Conservation (phyloP, 2,329 filamentous ascomycete genomes). For the Lasiodiplodia sp. region DNA sequence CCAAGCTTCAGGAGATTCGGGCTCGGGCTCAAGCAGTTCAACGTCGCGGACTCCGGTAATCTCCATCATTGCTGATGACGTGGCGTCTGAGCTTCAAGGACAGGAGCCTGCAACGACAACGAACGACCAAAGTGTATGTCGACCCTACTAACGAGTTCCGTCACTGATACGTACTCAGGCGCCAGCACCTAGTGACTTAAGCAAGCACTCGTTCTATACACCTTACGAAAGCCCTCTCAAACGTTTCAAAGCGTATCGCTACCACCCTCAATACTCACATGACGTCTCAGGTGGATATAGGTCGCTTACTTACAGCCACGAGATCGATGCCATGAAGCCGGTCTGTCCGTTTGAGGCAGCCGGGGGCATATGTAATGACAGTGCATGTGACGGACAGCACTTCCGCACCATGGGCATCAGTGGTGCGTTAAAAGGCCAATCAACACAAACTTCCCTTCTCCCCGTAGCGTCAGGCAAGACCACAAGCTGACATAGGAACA, state of each 20-base stretch:
- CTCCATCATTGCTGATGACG: conserved; percentile 43
- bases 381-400: conserved; percentile 79
- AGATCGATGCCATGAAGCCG: conserved; percentile 76
- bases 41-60: conserved; percentile 31
- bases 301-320: conserved; percentile 92
- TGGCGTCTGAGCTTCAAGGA: conserved; percentile 50
- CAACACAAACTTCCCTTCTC: conserved; percentile 1
- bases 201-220: conserved; percentile 47
- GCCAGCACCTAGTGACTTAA: background rate
- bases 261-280: conserved; percentile 78
- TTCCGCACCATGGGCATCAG: conserved; percentile 74
- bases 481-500: conserved; percentile 47
- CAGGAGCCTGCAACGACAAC: conserved; percentile 30
- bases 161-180: conserved; percentile 29
- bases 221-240: conserved; percentile 86
- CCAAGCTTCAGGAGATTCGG: background rate
- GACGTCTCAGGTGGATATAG: conserved; percentile 78
- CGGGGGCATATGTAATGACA: conserved; percentile 76
- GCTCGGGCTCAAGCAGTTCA: background rate
- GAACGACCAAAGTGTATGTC: conserved; percentile 37
- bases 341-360: conserved; percentile 80
- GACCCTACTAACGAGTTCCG: conserved; percentile 12
- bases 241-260: conserved; percentile 87
- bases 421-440: conserved; percentile 68
- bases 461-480: conserved; percentile 26